Evolutionary conservation across 2,329 filamentous ascomycete species (phyloP).

Genomic region (Aspergillus hortae): DNA sequence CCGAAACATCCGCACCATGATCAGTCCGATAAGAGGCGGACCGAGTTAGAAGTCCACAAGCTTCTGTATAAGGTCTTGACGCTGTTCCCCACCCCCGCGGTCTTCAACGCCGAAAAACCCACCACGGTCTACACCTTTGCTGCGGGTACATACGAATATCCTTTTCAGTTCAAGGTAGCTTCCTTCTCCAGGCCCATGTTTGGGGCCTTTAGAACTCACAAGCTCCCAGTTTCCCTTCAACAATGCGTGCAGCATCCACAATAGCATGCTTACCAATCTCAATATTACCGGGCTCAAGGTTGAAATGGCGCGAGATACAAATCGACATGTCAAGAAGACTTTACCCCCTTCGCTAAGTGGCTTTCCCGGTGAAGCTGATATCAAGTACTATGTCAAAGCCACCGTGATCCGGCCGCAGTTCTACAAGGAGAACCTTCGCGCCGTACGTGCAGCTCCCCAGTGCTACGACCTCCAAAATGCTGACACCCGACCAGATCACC

Average conservation of each 20-base stretch:
- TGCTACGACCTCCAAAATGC: not conserved
- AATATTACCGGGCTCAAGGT: constrained; percentile 44
- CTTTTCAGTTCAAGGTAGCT: constrained; percentile 48
- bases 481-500: constrained; percentile 28
- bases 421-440: constrained; percentile 83
- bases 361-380: constrained; percentile 81
- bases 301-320: constrained; percentile 42
- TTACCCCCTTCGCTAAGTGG: constrained; percentile 86
- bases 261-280: constrained; percentile 45
- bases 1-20: constrained; percentile 39
- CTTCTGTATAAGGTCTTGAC: constrained; percentile 47
- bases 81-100: constrained; percentile 44
- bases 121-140: constrained; percentile 43
- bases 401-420: constrained; percentile 85
- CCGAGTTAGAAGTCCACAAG: constrained; percentile 50
- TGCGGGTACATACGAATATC: constrained; percentile 46
- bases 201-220: not conserved
- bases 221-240: constrained; percentile 46
- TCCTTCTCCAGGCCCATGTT: not conserved
- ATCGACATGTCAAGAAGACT: constrained; percentile 74
- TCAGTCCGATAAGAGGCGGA: constrained; percentile 44
- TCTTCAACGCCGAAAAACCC: constrained; percentile 34
- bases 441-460: constrained; percentile 26
- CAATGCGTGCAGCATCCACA: constrained; percentile 45
- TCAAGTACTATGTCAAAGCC: constrained; percentile 93